A percentile compares a stretch with the other conserved stretches of the same genome.
Evolutionary conservation across 768 basidiomycete species (phyloP).

Genomic region (Multifurca ochricompacta): DNA sequence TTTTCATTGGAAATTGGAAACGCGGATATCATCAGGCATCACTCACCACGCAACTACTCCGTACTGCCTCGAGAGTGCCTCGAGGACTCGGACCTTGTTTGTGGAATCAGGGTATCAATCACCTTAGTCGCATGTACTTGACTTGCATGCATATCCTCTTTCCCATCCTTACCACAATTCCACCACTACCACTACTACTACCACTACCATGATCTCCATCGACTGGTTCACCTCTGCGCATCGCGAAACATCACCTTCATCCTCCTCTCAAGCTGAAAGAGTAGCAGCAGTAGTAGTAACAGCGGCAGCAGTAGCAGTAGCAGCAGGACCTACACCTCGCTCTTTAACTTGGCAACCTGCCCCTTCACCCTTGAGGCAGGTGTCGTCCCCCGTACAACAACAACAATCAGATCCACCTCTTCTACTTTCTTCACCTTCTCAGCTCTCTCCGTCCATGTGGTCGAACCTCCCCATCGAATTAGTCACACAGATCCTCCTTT

Average conservation of each 20-base stretch:
- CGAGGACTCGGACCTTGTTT: slow-evolving; percentile 8
- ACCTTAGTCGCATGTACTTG: background rate
- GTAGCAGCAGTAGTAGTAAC: no score
- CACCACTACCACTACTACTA: no score
- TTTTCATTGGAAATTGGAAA: no score
- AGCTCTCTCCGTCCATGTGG: slow-evolving; percentile 7
- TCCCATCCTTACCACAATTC: background rate
- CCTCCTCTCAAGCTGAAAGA: no score
- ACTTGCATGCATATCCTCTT: background rate
- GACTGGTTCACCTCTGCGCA: slow-evolving; percentile 1
- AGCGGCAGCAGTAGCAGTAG: no score
- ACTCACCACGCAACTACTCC: background rate
- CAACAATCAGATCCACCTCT: background rate
- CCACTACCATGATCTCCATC: slow-evolving; percentile 9
- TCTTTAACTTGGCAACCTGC: slow-evolving; percentile 16
- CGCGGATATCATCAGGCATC: no score
- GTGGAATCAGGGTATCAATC: background rate
- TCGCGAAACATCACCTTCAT: background rate
- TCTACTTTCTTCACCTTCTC: background rate
- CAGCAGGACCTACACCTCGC: slow-evolving; percentile 4
- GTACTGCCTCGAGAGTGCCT: background rate
- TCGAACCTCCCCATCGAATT: slow-evolving; percentile 17
- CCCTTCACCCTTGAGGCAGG: slow-evolving; percentile 12
- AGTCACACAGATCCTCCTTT: slow-evolving; percentile 15
- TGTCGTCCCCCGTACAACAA: background rate